These are phyloP conservation scores for Russula olivacea DNA, from an alignment of 768 basidiomycete species.

Conservation along the genomic window DNA sequence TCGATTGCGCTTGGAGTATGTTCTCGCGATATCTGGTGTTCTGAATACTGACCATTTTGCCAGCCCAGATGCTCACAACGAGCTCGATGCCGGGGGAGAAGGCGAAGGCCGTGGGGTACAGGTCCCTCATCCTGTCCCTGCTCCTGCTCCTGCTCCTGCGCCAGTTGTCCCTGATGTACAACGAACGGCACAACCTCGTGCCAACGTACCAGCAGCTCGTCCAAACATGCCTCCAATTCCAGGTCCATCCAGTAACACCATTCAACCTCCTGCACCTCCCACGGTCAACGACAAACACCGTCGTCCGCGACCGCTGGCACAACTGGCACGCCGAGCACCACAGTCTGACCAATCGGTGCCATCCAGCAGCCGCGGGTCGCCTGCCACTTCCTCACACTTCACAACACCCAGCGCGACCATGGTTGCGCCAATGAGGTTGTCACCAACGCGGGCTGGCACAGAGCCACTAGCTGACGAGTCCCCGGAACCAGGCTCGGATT, in stretches of 20 bases:
- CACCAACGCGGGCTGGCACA: slow-evolving; percentile 14
- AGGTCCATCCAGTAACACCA: neutral
- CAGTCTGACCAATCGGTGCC: neutral
- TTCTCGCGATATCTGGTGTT: neutral
- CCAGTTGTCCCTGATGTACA: neutral
- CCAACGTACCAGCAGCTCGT: neutral
- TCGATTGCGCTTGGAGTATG: slow-evolving; percentile 59
- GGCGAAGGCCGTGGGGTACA: neutral
- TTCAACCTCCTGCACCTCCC: neutral
- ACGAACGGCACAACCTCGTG: neutral
- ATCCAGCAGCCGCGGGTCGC: neutral
- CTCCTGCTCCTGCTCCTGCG: slow-evolving; percentile 3
- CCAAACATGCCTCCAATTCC: neutral
- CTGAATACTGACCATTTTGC: slow-evolving; percentile 1
- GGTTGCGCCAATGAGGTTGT: slow-evolving; percentile 6
- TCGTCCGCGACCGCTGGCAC: neutral
- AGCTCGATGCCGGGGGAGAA: neutral
- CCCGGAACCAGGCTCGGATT: slow-evolving; percentile 29
- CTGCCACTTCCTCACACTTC: slow-evolving; percentile 9
- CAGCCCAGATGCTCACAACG: slow-evolving; percentile 16
- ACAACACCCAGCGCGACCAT: neutral
- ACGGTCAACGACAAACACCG: neutral
- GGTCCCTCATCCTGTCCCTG: neutral
- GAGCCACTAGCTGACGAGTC: slow-evolving; percentile 16
- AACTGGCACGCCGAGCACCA: neutral